These are phyloP conservation scores for Fusarium fracticaudum DNA, from an alignment of 2,329 filamentous ascomycete species.

Conservation along the genomic window DNA sequence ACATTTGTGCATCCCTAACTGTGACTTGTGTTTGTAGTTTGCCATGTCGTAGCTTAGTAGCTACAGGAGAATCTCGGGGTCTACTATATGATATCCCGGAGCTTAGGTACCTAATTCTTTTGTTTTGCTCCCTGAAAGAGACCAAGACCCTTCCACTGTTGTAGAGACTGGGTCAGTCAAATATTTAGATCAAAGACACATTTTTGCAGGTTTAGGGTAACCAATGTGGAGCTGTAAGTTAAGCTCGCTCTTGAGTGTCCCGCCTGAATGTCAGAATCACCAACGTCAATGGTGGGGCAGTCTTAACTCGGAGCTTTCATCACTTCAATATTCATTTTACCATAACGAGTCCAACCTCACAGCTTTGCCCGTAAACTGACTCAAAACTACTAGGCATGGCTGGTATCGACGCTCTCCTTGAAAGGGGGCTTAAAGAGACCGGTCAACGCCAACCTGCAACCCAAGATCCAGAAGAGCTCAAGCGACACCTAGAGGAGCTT, in stretches of 20 bases:
- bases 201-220: constrained; percentile 15
- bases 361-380: not conserved
- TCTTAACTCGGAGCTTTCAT: constrained; percentile 31
- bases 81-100: too few relatives aligned
- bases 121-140: too few relatives aligned
- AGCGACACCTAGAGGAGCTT: constrained; percentile 75
- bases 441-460: constrained; percentile 28
- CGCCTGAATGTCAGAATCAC: constrained; percentile 26
- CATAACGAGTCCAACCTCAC: not conserved
- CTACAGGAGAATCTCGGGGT: not conserved
- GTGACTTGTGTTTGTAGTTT: not conserved
- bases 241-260: constrained; percentile 1
- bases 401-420: constrained; percentile 50
- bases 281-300: constrained; percentile 41
- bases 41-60: too few relatives aligned
- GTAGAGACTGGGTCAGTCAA: not conserved
- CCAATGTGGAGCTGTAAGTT: constrained; percentile 8
- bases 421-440: constrained; percentile 22
- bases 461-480: constrained; percentile 69
- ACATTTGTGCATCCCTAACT: constrained; percentile 9
- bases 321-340: constrained; percentile 10
- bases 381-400: constrained; percentile 40
- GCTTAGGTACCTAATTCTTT: too few relatives aligned
- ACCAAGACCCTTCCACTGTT: not conserved
- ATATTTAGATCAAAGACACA: too few relatives aligned